Evolutionary conservation across 2,329 filamentous ascomycete species (phyloP).

Genomic region (Pleurostoma richardsiae): DNA sequence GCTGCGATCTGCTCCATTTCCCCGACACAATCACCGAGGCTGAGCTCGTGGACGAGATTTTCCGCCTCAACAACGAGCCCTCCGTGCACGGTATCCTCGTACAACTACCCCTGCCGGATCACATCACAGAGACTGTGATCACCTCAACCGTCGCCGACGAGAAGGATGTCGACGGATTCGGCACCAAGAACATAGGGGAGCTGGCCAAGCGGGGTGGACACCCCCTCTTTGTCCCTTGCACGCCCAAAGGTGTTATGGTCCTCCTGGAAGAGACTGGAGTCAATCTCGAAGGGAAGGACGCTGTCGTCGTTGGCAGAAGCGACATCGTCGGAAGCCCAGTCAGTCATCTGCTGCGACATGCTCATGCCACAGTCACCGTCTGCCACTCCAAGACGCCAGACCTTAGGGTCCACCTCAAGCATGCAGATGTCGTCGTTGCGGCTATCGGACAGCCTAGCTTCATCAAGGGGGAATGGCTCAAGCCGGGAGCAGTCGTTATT

Average conservation of each 20-base stretch:
- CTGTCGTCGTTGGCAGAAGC: conserved; percentile 89
- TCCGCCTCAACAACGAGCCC: conserved; percentile 79
- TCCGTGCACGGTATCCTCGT: conserved; percentile 88
- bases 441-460: conserved; percentile 86
- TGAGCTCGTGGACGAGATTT: conserved; percentile 80
- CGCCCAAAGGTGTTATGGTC: conserved; percentile 95
- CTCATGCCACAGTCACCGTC: conserved; percentile 92
- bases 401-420: conserved; percentile 69
- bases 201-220: conserved; percentile 90
- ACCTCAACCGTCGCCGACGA: conserved; percentile 88
- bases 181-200: conserved; percentile 90
- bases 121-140: conserved; percentile 84
- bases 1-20: conserved; percentile 80
- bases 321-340: conserved; percentile 97
- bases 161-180: conserved; percentile 98
- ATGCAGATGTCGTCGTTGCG: conserved; percentile 84
- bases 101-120: conserved; percentile 82
- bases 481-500: conserved; percentile 90
- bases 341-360: conserved; percentile 91
- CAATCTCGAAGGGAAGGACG: conserved; percentile 81
- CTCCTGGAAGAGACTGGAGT: conserved; percentile 80
- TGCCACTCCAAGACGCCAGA: conserved; percentile 86
- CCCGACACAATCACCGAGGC: conserved; percentile 75
- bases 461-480: conserved; percentile 93
- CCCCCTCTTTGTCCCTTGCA: conserved; percentile 90